These are phyloP conservation scores for Neohortaea acidophila DNA, from an alignment of 495 filamentous ascomycete species.

Conservation along the genomic window DNA sequence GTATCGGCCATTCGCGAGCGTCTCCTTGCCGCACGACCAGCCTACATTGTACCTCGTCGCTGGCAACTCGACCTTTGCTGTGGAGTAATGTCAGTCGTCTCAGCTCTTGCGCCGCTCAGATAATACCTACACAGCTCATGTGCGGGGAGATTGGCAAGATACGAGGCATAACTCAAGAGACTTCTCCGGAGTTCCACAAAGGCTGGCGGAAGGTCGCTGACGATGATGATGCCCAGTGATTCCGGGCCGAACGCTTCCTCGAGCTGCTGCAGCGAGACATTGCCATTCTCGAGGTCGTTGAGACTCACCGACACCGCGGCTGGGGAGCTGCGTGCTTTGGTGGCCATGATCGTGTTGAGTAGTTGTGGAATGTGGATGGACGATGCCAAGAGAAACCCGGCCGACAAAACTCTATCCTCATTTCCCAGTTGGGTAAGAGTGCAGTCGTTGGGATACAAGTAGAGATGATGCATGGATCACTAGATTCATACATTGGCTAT, in stretches of 20 bases:
- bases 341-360: no score
- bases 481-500: no score
- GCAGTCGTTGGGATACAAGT: no score
- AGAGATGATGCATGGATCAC: no score
- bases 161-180: conserved; percentile 74
- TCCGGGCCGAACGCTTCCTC: conserved; percentile 80
- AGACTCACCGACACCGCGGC: conserved; percentile 8
- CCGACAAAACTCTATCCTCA: no score
- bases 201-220: conserved; percentile 60
- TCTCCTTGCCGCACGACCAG: conserved; percentile 85
- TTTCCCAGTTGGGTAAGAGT: no score
- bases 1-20: conserved; percentile 73
- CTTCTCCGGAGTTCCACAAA: conserved; percentile 54
- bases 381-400: no score
- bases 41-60: conserved; percentile 45
- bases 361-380: no score
- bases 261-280: conserved; percentile 29
- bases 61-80: conserved; percentile 48
- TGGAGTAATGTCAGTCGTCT: no score
- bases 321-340: no score
- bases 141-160: conserved; percentile 66
- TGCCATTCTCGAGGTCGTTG: conserved; percentile 3
- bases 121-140: conserved; percentile 53
- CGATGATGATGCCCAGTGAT: conserved; percentile 83
- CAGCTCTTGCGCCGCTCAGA: no score